Evolutionary conservation across 257 asterid genomes (phyloP).

Genomic region (Datura wrightii): DNA sequence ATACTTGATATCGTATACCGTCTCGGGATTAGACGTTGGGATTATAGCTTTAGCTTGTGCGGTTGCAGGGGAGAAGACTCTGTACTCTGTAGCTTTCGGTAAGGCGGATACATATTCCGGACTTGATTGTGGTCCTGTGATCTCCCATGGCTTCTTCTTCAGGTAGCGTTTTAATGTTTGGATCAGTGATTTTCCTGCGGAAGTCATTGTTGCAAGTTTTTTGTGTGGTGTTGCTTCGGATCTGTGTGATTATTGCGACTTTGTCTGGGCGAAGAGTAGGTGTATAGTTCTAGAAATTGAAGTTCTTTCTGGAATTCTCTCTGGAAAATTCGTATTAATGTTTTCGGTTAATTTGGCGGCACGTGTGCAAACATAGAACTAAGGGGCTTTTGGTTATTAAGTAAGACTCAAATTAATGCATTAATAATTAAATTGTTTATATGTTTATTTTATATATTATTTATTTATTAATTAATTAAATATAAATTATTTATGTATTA

Average conservation of each 20-base stretch:
- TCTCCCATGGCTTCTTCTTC: conserved; percentile 86
- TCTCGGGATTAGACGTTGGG: conserved; percentile 80
- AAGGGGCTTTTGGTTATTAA: too few relatives aligned
- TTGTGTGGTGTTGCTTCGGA: neutral
- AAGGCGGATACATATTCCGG: conserved; percentile 65
- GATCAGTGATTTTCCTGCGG: conserved; percentile 62
- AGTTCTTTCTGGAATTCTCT: neutral
- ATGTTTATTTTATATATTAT: too few relatives aligned
- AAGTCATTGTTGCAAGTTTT: conserved; percentile 48
- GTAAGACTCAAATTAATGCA: too few relatives aligned
- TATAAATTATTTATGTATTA: too few relatives aligned
- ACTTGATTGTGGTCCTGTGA: conserved; percentile 70
- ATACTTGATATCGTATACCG: conserved; percentile 92
- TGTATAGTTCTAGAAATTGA: conserved; percentile 8
- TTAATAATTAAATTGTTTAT: too few relatives aligned
- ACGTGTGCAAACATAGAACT: too few relatives aligned
- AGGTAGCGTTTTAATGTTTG: conserved; percentile 73
- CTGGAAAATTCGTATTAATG: too few relatives aligned
- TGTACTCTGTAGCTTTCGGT: conserved; percentile 88
- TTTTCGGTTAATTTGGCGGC: too few relatives aligned
- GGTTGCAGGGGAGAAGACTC: conserved; percentile 81
- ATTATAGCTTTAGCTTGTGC: conserved; percentile 60
- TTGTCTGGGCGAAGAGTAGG: neutral
- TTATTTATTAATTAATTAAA: too few relatives aligned
- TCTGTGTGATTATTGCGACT: neutral